Conservation (phyloP, 148 eudicot genomes). For the Rhododendron vialii region DNA sequence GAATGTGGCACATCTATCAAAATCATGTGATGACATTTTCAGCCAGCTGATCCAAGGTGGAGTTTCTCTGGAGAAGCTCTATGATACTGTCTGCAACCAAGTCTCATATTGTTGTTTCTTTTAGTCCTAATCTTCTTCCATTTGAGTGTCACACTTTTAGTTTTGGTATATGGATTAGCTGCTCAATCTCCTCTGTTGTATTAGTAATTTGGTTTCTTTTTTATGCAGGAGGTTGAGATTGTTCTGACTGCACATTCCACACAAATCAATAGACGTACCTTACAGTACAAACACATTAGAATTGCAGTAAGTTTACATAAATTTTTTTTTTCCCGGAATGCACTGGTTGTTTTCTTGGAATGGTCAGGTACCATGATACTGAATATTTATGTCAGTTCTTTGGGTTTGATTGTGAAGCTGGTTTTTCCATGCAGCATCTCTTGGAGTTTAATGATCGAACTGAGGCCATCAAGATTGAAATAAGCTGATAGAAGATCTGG, state of each 20-base stretch:
- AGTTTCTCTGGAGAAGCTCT: slow-evolving; percentile 66
- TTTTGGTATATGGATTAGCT: neutral
- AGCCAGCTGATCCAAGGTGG: slow-evolving; percentile 75
- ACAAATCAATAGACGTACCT: slow-evolving; percentile 78
- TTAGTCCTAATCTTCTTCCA: neutral
- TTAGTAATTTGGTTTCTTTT: slow-evolving; percentile 13
- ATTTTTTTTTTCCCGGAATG: neutral
- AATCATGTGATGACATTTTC: slow-evolving; percentile 86
- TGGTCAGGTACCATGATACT: neutral
- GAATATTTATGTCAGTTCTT: neutral
- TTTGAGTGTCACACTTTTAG: neutral
- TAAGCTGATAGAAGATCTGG: slow-evolving; percentile 90
- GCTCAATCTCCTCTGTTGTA: neutral
- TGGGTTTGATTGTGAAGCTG: slow-evolving; percentile 4
- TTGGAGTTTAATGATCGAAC: slow-evolving; percentile 77
- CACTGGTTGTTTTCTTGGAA: slow-evolving; percentile 4
- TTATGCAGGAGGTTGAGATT: slow-evolving; percentile 79
- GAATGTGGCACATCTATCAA: slow-evolving; percentile 43
- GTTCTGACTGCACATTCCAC: slow-evolving; percentile 95
- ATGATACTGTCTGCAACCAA: slow-evolving; percentile 81
- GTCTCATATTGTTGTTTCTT: slow-evolving; percentile 19
- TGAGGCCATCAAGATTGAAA: slow-evolving; percentile 76
- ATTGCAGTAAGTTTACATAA: slow-evolving; percentile 52
- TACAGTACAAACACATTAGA: slow-evolving; percentile 88
- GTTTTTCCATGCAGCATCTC: slow-evolving; percentile 64